Percentiles rank a stretch among this genome's conserved stretches.
These are phyloP conservation scores for Blastobotrys illinoisensis DNA, from an alignment of 1,139 yeast genomes.

Conservation along the genomic window DNA sequence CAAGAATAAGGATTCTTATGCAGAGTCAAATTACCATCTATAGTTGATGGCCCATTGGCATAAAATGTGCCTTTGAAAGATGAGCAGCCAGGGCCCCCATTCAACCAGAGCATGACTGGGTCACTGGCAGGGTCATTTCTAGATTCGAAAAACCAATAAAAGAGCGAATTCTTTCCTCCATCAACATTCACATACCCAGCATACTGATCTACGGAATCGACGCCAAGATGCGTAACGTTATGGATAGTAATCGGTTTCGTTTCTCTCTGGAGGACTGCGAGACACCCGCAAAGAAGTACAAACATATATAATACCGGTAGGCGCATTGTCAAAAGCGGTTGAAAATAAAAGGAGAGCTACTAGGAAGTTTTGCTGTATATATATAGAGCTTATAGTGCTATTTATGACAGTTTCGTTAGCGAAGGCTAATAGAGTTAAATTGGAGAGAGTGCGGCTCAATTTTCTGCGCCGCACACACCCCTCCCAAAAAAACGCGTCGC, in stretches of 20 bases:
- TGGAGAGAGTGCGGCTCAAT: background rate
- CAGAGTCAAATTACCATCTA: constrained; percentile 28
- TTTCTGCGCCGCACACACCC: background rate
- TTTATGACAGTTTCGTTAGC: background rate
- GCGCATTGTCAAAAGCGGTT: no score
- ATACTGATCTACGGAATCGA: constrained; percentile 44
- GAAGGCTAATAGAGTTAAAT: background rate
- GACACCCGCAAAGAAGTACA: background rate
- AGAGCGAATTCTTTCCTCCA: constrained; percentile 74
- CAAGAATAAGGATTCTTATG: constrained; percentile 51
- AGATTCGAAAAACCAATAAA: constrained; percentile 69
- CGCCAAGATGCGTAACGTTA: constrained; percentile 17
- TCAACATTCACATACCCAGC: constrained; percentile 71
- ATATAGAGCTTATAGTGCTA: background rate
- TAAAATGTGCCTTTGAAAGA: constrained; percentile 60
- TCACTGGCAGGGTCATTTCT: constrained; percentile 59
- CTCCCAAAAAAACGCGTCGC: background rate
- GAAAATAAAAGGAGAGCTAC: no score
- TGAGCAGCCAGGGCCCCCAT: constrained; percentile 75
- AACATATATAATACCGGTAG: background rate
- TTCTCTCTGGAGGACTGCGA: background rate
- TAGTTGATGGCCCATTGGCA: constrained; percentile 58
- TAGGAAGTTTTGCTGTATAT: background rate
- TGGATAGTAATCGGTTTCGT: no score
- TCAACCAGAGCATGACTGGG: constrained; percentile 62